Evolutionary conservation across 2,329 filamentous ascomycete genomes (phyloP), one percentile per base, ranked within the genome.

Genomic region (Periconia macrospinosa): DNA sequence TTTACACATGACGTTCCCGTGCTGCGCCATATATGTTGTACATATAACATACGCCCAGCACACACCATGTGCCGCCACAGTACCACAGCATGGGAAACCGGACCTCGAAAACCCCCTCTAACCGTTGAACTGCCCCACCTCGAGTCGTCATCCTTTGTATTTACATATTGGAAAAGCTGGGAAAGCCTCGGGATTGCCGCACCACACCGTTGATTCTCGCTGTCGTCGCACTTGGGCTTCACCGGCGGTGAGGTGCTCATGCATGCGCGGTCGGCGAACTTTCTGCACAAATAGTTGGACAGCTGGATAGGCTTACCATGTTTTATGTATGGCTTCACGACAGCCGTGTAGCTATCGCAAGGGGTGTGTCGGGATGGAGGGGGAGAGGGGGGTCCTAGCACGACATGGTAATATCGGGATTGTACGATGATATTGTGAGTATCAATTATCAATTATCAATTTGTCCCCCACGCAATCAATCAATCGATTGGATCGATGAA

Each of bases 141-240:
- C n/a, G 30, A n/a, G 6, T 50, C n/a, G 10, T 11, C 20, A 15
- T 18, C 20, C 19, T 14, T 18, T 30, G 45, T 20, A 18, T 47
- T 53, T 27, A 27, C 23, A 27, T 5, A 27, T 27, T 27, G 37
- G 40, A 19, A n/a, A 47, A 49, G 11, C 35, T 27, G 37, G 40
- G 15, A n/a, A 47, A 49, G 11, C 35, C 46, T 50, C 53, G 46
- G 41, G 44, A 56, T 52, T 50, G 30, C 52, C 50, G 35, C 42
- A 27, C 33, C 37, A 19, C 14, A 27, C 53, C 49, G 46, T 48
- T 46, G 46, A 23, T 17, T 45, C n/a, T n/a, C 44, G n/a, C n/a
- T n/a, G 42, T 55, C 23, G 57, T 60, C 42, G 50, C 40, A 60
- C 54, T 60, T 57, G 52, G 57, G 57, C 55, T 43, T 53, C 57